Conservation (phyloP, 1,284 basidiomycete genomes). For the Cronartium quercuum region DNA sequence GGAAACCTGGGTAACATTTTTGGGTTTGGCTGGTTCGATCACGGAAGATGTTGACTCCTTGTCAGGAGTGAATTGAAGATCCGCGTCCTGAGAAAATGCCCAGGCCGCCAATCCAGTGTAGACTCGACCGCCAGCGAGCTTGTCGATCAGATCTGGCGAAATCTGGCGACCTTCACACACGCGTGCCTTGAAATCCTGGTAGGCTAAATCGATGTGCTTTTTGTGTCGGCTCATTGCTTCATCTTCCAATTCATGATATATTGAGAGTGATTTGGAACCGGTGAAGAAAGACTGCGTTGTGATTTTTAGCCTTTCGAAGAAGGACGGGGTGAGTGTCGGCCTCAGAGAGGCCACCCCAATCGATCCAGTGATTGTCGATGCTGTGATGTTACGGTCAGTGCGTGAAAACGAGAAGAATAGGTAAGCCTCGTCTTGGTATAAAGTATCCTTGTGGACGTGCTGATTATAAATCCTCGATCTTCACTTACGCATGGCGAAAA, state of each 20-base stretch:
- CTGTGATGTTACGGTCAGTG: slow-evolving; percentile 36
- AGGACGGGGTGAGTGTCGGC: slow-evolving; percentile 50
- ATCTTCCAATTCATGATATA: slow-evolving; percentile 47
- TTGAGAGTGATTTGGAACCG: slow-evolving; percentile 48
- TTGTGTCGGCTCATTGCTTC: slow-evolving; percentile 47
- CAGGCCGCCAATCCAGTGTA: slow-evolving; percentile 51
- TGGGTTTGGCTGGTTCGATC: slow-evolving; percentile 44
- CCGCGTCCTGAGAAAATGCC: slow-evolving; percentile 44
- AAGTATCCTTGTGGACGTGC: too few relatives aligned
- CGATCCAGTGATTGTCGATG: slow-evolving; percentile 51
- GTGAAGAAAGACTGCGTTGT: slow-evolving; percentile 51
- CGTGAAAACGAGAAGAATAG: background rate
- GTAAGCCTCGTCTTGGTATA: too few relatives aligned
- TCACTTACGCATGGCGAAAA: slow-evolving; percentile 44
- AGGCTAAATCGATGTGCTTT: slow-evolving; percentile 50
- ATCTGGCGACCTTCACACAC: slow-evolving; percentile 50
- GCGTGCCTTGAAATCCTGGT: slow-evolving; percentile 46
- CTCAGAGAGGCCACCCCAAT: slow-evolving; percentile 51
- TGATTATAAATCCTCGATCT: background rate
- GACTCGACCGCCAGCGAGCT: slow-evolving; percentile 51
- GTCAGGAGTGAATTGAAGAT: slow-evolving; percentile 41
- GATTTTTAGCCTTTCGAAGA: slow-evolving; percentile 51
- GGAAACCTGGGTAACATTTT: slow-evolving; percentile 42
- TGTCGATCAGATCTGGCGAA: slow-evolving; percentile 48
- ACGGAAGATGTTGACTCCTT: slow-evolving; percentile 41